A percentile compares a stretch with the other conserved stretches of the same genome.
Conservation (phyloP, 768 basidiomycete genomes). For the Tulasnella sp. region DNA sequence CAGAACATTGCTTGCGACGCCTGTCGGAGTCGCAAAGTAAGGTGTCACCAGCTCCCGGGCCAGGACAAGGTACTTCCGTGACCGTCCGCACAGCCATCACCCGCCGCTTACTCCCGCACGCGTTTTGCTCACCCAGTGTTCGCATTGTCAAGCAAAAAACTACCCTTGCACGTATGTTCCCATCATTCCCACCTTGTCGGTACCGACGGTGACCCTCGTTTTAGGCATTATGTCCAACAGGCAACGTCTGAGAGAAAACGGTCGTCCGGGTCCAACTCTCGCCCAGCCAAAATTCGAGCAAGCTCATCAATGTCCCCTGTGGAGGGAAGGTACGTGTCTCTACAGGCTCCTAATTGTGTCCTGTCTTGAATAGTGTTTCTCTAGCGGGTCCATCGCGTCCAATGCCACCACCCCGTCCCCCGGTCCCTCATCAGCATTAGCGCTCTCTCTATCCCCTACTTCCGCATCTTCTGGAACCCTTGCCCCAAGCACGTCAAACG, state of each 20-base stretch:
- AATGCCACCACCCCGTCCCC: not conserved
- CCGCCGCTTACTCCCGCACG: not conserved
- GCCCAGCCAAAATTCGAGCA: not conserved
- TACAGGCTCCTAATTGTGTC: not conserved
- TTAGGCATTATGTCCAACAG: constrained; percentile 68
- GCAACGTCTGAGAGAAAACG: constrained; percentile 54
- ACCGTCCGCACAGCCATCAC: no score
- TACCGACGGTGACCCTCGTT: not conserved
- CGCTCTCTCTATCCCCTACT: constrained; percentile 5
- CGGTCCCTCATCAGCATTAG: constrained; percentile 6
- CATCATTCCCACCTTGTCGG: not conserved
- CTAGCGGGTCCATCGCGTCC: not conserved
- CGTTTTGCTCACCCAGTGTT: constrained; percentile 19
- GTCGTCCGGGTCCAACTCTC: not conserved
- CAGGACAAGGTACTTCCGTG: constrained; percentile 62
- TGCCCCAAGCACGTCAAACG: not conserved
- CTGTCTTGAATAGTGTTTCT: not conserved
- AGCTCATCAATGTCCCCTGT: not conserved
- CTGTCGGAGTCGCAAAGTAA: constrained; percentile 70
- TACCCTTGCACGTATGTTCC: constrained; percentile 81
- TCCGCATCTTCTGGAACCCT: not conserved
- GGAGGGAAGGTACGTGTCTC: not conserved
- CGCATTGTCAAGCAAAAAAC: constrained; percentile 81
- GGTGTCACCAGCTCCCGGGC: constrained; percentile 71
- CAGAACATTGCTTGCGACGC: constrained; percentile 89